Evolutionary conservation across 768 basidiomycete species (phyloP), one percentile per base, ranked within the genome.

Genomic region (Leccinum boreale): DNA sequence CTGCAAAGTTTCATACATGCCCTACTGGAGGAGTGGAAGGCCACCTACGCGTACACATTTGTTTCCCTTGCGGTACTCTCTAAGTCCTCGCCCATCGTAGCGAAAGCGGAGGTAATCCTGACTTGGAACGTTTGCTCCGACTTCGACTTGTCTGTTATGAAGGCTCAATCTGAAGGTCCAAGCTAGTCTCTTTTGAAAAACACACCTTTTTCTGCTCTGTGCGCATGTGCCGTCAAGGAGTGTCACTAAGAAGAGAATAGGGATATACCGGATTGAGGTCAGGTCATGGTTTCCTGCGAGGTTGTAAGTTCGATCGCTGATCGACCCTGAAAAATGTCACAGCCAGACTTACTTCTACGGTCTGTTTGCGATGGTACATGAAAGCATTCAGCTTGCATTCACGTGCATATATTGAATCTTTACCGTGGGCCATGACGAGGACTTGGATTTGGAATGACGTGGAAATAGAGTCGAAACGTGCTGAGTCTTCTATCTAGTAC

Each of bases 41-140:
- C 35, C n/a, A 49, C 73, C 61, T 60, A 74, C 71, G 60, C 59
- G 50, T 71, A 63, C 1, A 56, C 19, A 26, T 71, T 62, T 12
- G 74, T 70, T 47, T 74, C 77, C 44, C 28, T 61, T 7, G 52
- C 57, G 2, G 60, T 54, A 35, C 36, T 51, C 50, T 55, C 53
- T 42, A 58, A 44, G 36, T 61, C 58, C 14, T 59, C 55, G 26
- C 58, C 61, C 54, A 57, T 48, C 39, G 29, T 29, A 14, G 53
- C 31, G 55, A 73, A 74, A 4, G 52, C 56, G 33, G 58, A 55
- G 33, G 61, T 15, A 29, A 67, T 55, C 45, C 36, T 63, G 12
- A 23, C 57, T 47, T 73, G 64, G 23, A 70, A 68, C 9, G 62
- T 42, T 51, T 58, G 64, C 47, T 71, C 67, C 17, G 29, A 39